Evolutionary conservation across 2,329 filamentous ascomycete genomes (phyloP).

Genomic region (Corynespora cassiicola): DNA sequence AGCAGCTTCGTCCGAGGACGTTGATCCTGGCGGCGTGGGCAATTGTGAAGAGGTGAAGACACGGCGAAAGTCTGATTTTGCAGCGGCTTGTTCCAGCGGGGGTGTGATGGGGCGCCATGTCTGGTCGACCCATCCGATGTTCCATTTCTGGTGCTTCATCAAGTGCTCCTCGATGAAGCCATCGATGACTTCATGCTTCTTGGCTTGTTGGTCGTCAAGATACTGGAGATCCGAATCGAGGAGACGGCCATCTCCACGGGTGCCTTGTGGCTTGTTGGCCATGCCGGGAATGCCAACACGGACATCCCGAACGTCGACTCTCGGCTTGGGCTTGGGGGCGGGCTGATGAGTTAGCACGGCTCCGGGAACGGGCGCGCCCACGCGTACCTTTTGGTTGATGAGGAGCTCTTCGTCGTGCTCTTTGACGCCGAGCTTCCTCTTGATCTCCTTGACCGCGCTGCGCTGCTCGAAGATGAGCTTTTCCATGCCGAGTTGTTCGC

Average conservation of each 20-base stretch:
- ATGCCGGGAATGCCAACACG: conserved; percentile 72
- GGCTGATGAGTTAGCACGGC: no score
- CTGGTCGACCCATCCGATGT: conserved; percentile 85
- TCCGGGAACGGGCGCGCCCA: no score
- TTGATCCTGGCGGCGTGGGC: conserved; percentile 55
- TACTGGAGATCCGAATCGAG: conserved; percentile 78
- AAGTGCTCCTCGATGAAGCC: conserved; percentile 86
- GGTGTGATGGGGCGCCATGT: conserved; percentile 86
- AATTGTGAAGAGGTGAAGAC: conserved; percentile 48
- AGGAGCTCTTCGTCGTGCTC: conserved; percentile 84
- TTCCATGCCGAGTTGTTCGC: conserved; percentile 77
- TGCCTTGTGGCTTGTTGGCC: conserved; percentile 48
- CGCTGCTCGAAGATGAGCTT: conserved; percentile 83
- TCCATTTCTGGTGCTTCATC: conserved; percentile 89
- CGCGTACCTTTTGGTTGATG: conserved; percentile 86
- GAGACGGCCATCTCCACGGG: conserved; percentile 73
- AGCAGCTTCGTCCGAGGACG: conserved; percentile 50
- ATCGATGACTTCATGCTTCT: conserved; percentile 82
- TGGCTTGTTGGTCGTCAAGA: conserved; percentile 77
- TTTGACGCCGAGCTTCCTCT: conserved; percentile 87
- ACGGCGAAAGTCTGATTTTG: conserved; percentile 47
- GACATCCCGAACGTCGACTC: conserved; percentile 62
- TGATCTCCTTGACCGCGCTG: conserved; percentile 82
- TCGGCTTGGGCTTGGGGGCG: conserved; percentile 59
- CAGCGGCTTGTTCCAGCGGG: conserved; percentile 61